A percentile compares a stretch with the other conserved stretches of the same genome.
Conservation (phyloP, 2,329 filamentous ascomycete genomes). For the Zymoseptoria crescenta region DNA sequence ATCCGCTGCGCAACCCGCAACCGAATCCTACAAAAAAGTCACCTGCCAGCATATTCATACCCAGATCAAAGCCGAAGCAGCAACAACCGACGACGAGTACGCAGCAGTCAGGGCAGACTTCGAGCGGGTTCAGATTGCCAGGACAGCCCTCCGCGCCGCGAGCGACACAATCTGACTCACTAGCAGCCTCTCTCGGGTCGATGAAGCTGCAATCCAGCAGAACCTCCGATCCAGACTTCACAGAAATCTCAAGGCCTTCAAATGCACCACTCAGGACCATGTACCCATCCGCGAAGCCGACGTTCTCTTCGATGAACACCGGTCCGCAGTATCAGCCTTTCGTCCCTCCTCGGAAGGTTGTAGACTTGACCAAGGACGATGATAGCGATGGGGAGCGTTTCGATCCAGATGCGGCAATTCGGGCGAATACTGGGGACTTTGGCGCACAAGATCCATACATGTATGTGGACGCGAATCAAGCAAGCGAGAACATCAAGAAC, state of each 20-base stretch:
- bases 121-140: conserved; percentile 20
- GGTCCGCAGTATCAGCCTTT: conserved; percentile 12
- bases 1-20: conserved; percentile 32
- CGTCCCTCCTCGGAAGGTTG: conserved; percentile 29
- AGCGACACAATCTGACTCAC: neutral
- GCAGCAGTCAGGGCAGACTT: neutral
- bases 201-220: conserved; percentile 10
- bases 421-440: conserved; percentile 41
- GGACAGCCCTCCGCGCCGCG: conserved; percentile 17
- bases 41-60: conserved; percentile 22
- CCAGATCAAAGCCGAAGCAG: conserved; percentile 11
- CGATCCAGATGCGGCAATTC: conserved; percentile 41
- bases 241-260: conserved; percentile 39
- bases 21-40: conserved; percentile 14
- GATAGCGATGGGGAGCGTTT: conserved; percentile 39
- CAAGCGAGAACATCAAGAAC: conserved; percentile 69
- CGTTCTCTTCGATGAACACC: conserved; percentile 43
- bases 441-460: conserved; percentile 48
- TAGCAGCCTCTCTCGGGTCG: neutral
- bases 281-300: conserved; percentile 43
- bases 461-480: conserved; percentile 64
- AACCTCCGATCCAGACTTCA: conserved; percentile 21
- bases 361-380: conserved; percentile 41
- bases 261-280: conserved; percentile 41
- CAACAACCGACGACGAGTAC: conserved; percentile 4